phyloP scores from a whole-genome alignment of 2,329 filamentous ascomycete genomes.

The Xenosphaeropsis pyriputrescens region DNA sequence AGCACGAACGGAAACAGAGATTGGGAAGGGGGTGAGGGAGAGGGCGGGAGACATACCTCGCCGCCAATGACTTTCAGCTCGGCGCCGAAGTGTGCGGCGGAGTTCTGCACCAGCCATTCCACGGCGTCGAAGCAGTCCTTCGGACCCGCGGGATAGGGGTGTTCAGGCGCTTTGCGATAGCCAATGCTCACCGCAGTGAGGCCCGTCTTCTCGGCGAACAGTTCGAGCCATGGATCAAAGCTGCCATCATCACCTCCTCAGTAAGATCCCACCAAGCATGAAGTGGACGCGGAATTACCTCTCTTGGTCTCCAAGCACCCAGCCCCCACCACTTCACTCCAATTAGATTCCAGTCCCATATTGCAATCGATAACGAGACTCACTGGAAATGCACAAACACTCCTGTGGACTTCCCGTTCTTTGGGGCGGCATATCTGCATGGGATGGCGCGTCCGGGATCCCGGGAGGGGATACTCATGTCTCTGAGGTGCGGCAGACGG shows the following conservation, averaged over 20 bases:
- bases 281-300: constrained; percentile 5
- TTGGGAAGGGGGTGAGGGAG: no score
- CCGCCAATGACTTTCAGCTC: constrained; percentile 27
- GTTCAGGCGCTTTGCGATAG: constrained; percentile 43
- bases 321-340: constrained; percentile 33
- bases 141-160: constrained; percentile 36
- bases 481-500: constrained; percentile 27
- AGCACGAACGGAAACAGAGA: no score
- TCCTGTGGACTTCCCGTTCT: constrained; percentile 23
- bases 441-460: constrained; percentile 33
- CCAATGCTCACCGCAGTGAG: constrained; percentile 37
- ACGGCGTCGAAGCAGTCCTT: constrained; percentile 43
- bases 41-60: constrained; percentile 11
- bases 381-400: constrained; percentile 42
- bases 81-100: constrained; percentile 23
- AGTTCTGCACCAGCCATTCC: constrained; percentile 34
- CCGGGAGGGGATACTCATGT: constrained; percentile 33
- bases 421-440: constrained; percentile 20
- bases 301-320: constrained; percentile 17
- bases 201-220: constrained; percentile 30
- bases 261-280: no score
- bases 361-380: no score
- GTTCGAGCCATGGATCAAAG: constrained; percentile 24
- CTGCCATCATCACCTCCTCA: no score
- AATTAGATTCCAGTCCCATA: no score